These are phyloP conservation scores for Schizonepeta tenuifolia DNA, from an alignment of 257 asterid species.

Conservation along the genomic window DNA sequence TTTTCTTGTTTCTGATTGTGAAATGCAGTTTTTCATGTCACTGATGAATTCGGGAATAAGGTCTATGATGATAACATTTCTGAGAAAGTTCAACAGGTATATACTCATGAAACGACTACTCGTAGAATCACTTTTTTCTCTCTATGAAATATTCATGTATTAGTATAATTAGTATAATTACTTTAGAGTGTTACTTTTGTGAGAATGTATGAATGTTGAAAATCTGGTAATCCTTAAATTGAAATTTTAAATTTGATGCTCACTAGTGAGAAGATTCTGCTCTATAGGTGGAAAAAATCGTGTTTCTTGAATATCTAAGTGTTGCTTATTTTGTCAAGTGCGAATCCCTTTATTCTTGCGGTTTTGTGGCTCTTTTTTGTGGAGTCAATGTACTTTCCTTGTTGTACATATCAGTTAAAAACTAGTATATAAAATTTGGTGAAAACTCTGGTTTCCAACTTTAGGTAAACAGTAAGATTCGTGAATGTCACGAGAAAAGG, in stretches of 20 bases:
- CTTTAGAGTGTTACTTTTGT: not conserved
- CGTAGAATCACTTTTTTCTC: not conserved
- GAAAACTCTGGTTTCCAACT: not conserved
- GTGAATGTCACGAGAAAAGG: not conserved
- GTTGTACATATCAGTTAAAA: not conserved
- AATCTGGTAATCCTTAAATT: not conserved
- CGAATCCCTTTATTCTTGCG: not conserved
- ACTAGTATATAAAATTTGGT: not conserved
- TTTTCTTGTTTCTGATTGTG: conserved; percentile 21
- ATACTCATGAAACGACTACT: not conserved
- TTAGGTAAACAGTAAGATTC: not conserved
- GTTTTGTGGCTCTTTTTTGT: not conserved
- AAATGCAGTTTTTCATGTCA: conserved; percentile 83
- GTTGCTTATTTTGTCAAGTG: conserved; percentile 11
- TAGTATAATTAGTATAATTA: not conserved
- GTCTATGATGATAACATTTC: conserved; percentile 58
- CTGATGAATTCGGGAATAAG: conserved; percentile 79
- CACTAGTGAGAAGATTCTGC: not conserved
- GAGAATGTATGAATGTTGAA: not conserved
- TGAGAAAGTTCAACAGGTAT: conserved; percentile 77
- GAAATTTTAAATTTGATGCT: not conserved
- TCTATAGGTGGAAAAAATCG: conserved; percentile 17
- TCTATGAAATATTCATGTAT: not conserved
- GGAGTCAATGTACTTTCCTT: not conserved
- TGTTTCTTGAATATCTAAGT: conserved; percentile 5